These are phyloP conservation scores for Penicillium sp. DNA, from an alignment of 2,329 filamentous ascomycete species.

Conservation along the genomic window DNA sequence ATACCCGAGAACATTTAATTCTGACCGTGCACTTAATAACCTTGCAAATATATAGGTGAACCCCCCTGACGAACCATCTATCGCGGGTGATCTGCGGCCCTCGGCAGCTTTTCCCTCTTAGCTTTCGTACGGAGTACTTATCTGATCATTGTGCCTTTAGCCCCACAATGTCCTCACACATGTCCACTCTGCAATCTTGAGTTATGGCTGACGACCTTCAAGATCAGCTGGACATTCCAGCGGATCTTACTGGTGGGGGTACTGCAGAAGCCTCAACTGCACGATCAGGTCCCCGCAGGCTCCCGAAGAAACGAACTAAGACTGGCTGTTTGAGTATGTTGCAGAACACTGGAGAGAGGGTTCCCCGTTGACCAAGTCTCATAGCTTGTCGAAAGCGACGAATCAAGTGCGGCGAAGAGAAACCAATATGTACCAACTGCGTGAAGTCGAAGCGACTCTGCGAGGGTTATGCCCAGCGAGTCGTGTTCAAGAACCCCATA, in stretches of 20 bases:
- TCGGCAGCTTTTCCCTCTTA: constrained; percentile 7
- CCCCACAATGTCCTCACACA: constrained; percentile 3
- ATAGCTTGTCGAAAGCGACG: constrained; percentile 85
- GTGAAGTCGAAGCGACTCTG: constrained; percentile 48
- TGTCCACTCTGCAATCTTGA: neutral
- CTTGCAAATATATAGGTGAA: neutral
- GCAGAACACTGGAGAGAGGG: neutral
- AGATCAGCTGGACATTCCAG: neutral
- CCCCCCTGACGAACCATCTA: neutral
- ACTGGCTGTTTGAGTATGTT: constrained; percentile 83
- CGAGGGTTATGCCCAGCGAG: constrained; percentile 43
- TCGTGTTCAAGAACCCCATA: constrained; percentile 43
- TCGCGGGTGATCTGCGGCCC: constrained; percentile 7
- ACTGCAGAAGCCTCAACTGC: constrained; percentile 12
- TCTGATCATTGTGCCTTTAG: neutral
- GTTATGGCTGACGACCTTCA: neutral
- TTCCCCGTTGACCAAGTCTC: constrained; percentile 10
- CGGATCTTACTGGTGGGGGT: neutral
- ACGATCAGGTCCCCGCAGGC: constrained; percentile 24
- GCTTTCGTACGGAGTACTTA: neutral
- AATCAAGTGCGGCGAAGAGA: constrained; percentile 94
- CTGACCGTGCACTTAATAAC: neutral
- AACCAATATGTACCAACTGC: constrained; percentile 48
- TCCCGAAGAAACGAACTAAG: constrained; percentile 72
- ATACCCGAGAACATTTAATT: neutral